These are phyloP conservation scores for Sclerotinia minor DNA, from an alignment of 2,329 filamentous ascomycete species.

Conservation along the genomic window DNA sequence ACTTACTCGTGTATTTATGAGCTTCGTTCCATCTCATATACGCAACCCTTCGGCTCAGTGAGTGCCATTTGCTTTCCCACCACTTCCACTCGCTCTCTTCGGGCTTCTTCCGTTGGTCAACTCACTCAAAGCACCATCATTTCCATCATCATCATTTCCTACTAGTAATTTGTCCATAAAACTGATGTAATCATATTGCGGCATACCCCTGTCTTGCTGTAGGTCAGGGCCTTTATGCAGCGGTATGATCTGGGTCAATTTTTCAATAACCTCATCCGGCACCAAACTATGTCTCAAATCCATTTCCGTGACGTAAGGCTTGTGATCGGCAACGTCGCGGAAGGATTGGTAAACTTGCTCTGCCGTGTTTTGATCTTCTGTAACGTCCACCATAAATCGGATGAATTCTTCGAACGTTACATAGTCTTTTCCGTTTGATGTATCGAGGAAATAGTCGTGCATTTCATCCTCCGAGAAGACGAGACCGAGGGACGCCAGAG, in stretches of 20 bases:
- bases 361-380: conserved; percentile 97
- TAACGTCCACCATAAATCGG: conserved; percentile 98
- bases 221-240: conserved; percentile 80
- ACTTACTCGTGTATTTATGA: neutral
- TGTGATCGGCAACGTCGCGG: conserved; percentile 94
- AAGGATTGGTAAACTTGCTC: conserved; percentile 99
- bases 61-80: conserved; percentile 25
- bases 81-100: conserved; percentile 24
- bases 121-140: conserved; percentile 33
- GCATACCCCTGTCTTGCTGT: conserved; percentile 76
- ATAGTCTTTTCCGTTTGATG: conserved; percentile 73
- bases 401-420: conserved; percentile 99
- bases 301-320: conserved; percentile 98
- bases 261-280: conserved; percentile 94
- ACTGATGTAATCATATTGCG: conserved; percentile 93
- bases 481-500: conserved; percentile 88
- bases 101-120: conserved; percentile 37
- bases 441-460: conserved; percentile 90
- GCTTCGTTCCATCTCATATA: neutral
- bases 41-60: conserved; percentile 3
- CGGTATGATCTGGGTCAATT: conserved; percentile 85
- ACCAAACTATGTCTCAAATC: conserved; percentile 93
- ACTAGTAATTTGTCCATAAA: conserved; percentile 89
- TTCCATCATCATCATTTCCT: conserved; percentile 35
- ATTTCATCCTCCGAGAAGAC: conserved; percentile 98